Evolutionary conservation across 2,329 filamentous ascomycete species (phyloP).

Genomic region (Penicillium sp.): DNA sequence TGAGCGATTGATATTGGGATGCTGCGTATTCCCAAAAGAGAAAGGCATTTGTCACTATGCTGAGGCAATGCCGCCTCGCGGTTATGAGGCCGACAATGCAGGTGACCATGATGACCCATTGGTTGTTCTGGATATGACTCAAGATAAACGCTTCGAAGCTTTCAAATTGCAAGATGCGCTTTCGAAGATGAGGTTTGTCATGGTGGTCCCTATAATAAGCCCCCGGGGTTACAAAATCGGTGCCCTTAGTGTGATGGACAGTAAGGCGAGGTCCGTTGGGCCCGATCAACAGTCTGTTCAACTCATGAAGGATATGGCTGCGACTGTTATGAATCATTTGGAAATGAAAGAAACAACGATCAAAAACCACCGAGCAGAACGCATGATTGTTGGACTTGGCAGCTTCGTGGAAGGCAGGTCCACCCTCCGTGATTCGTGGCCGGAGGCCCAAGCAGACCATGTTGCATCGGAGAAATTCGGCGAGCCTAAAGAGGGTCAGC

Average conservation of each 20-base stretch:
- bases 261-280: constrained; percentile 45
- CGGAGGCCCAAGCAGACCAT: constrained; percentile 19
- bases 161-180: constrained; percentile 29
- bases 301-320: constrained; percentile 62
- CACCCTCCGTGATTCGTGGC: constrained; percentile 30
- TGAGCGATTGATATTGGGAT: constrained; percentile 36
- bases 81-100: not conserved
- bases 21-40: constrained; percentile 34
- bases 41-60: constrained; percentile 33
- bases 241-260: constrained; percentile 62
- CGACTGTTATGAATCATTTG: constrained; percentile 62
- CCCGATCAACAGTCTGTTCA: constrained; percentile 46
- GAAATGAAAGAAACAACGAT: constrained; percentile 57
- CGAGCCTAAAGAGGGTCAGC: constrained; percentile 17
- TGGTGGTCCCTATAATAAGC: constrained; percentile 62
- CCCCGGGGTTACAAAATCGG: constrained; percentile 61
- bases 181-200: constrained; percentile 52
- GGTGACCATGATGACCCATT: constrained; percentile 6
- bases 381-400: constrained; percentile 60
- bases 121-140: constrained; percentile 38
- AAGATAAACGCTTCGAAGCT: constrained; percentile 37
- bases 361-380: constrained; percentile 58
- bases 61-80: constrained; percentile 2
- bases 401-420: constrained; percentile 55
- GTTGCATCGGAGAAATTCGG: constrained; percentile 13